These are phyloP conservation scores for Dorcoceras hygrometricum DNA, from an alignment of 257 asterid species.

Conservation along the genomic window DNA sequence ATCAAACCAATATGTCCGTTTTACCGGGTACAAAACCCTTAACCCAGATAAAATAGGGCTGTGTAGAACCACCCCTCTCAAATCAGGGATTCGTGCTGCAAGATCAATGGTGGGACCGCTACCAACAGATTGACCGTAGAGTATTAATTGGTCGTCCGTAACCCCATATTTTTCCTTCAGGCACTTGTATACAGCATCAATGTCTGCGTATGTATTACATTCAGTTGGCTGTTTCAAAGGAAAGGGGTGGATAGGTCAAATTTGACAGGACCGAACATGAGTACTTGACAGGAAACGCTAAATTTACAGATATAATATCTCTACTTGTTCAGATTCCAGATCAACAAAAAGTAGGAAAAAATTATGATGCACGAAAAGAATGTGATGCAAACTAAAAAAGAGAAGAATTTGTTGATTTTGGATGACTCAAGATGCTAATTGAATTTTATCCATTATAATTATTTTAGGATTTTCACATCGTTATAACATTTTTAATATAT, in stretches of 20 bases:
- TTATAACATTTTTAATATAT: too few species aligned
- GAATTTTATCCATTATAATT: too few species aligned
- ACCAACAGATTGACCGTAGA: slow-evolving; percentile 98
- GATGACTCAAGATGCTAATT: too few species aligned
- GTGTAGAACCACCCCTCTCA: slow-evolving; percentile 95
- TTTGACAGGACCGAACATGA: slow-evolving; percentile 19
- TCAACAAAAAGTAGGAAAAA: slow-evolving; percentile 7
- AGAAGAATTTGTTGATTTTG: too few species aligned
- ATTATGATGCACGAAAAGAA: neutral
- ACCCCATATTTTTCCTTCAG: slow-evolving; percentile 92
- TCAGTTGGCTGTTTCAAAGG: slow-evolving; percentile 93
- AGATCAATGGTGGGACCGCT: slow-evolving; percentile 98
- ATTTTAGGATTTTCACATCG: too few species aligned
- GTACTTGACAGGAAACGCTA: slow-evolving; percentile 14
- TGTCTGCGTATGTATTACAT: slow-evolving; percentile 95
- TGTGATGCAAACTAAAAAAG: too few species aligned
- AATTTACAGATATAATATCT: slow-evolving; percentile 1
- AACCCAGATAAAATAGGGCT: slow-evolving; percentile 96
- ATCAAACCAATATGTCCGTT: slow-evolving; percentile 94
- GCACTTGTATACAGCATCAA: slow-evolving; percentile 97
- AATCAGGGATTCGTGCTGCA: slow-evolving; percentile 76
- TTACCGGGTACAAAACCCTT: slow-evolving; percentile 94
- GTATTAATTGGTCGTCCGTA: slow-evolving; percentile 82
- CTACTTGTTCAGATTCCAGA: slow-evolving; percentile 10
- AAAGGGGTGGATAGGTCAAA: slow-evolving; percentile 42